Base-by-base conservation (phyloP, 176 grass and related monocot species). In the barley (Hordeum vulgare) region DNA sequence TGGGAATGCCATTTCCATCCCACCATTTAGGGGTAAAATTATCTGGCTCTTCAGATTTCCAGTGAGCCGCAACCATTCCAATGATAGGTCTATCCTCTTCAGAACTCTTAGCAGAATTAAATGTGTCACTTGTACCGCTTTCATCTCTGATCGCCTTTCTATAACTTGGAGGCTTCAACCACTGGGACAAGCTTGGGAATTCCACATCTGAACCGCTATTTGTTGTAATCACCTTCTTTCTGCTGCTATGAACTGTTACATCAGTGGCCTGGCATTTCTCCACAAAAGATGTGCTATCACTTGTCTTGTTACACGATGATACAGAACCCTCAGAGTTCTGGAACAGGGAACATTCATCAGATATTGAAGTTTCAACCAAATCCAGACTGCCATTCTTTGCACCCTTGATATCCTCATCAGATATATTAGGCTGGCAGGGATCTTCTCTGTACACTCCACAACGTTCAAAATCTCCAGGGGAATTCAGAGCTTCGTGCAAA, bases 1-100 rank as follows among this genome's bases (percentile, higher is more conserved):
- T 99, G 69, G 96, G 96, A 80, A 99, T 99, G 76, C 96, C 96
- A 76, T 96, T 96, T 80, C 96, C 89, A 81, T 99, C 96, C 89
- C 91, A 92, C 77, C 75, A 85, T 83, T 94, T 87, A 45, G 81
- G 73, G 44, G 74, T 72, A 66, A 75, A 61, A 49, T 29, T 81
- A 66, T 74, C 78, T 9, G 87, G 85, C 29, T 86, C 96, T 74
- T 87, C 80, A 25, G 84, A 89, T 28, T 88, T 94, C 96, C 96
- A 99, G 59, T 96, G 93, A 47, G 91, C 91, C 17, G 96, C 93
- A 4, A 99, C 93, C 84, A 91, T 94, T 88, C 96, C 93, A 62
- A 99, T 91, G 78, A 99, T 99, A 61, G 96, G 96, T 13, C 96
- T 90, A 45, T 94, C 91, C 34, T 75, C 89, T 35, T 92, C 80